phyloP scores from a whole-genome alignment of 2,329 filamentous ascomycete species.

The Alternaria longipes region DNA sequence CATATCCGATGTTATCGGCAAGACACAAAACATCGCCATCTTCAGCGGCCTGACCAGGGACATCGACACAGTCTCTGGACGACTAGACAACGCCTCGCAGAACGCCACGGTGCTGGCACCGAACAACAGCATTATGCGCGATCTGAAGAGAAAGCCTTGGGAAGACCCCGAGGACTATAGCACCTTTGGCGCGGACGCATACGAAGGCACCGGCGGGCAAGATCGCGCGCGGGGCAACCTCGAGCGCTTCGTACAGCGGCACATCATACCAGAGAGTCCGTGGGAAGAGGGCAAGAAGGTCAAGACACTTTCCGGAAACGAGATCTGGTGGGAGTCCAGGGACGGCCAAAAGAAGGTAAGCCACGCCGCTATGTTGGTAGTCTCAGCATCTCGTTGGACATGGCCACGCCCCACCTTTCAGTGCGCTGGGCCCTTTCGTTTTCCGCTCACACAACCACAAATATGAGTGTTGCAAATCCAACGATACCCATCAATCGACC shows the following conservation, averaged over 20 bases:
- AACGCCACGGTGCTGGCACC: slow-evolving; percentile 91
- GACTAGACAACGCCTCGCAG: slow-evolving; percentile 70
- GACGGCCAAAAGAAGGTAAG: slow-evolving; percentile 73
- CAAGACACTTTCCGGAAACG: slow-evolving; percentile 72
- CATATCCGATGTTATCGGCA: slow-evolving; percentile 84
- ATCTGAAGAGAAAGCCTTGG: slow-evolving; percentile 86
- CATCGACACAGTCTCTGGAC: slow-evolving; percentile 71
- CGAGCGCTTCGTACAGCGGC: slow-evolving; percentile 82
- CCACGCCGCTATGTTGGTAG: slow-evolving; percentile 9
- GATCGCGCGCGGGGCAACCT: slow-evolving; percentile 81
- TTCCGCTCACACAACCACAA: neutral
- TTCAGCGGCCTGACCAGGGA: slow-evolving; percentile 85
- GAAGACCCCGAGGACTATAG: slow-evolving; percentile 78
- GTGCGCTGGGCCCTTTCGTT: slow-evolving; percentile 7
- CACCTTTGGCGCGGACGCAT: slow-evolving; percentile 72
- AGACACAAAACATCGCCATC: slow-evolving; percentile 78
- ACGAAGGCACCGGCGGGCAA: slow-evolving; percentile 77
- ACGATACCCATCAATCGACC: slow-evolving; percentile 20
- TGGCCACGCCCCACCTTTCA: slow-evolving; percentile 8
- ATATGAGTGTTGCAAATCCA: slow-evolving; percentile 7
- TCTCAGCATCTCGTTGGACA: slow-evolving; percentile 5
- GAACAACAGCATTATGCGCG: slow-evolving; percentile 80
- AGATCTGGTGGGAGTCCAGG: slow-evolving; percentile 83
- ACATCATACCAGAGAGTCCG: slow-evolving; percentile 78
- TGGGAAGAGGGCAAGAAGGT: slow-evolving; percentile 76